Evolutionary conservation across 495 filamentous ascomycete species (phyloP).

Genomic region (Hamigera avellanea): DNA sequence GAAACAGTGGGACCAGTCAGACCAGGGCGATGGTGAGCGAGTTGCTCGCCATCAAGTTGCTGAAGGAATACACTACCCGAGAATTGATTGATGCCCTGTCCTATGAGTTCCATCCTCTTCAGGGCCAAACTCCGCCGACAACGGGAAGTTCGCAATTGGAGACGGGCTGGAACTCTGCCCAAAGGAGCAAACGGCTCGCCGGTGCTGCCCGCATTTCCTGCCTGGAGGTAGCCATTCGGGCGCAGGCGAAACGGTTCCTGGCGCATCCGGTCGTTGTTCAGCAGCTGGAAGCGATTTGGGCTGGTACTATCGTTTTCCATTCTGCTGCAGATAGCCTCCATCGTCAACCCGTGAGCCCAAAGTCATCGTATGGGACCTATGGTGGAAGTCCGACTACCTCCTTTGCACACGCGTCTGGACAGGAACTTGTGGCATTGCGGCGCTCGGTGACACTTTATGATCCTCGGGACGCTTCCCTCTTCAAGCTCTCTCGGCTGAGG

Average conservation of each 20-base stretch:
- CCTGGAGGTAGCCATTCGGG: slow-evolving; percentile 82
- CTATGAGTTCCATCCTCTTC: slow-evolving; percentile 88
- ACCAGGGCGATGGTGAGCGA: slow-evolving; percentile 83
- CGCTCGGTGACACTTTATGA: slow-evolving; percentile 82
- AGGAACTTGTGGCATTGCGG: slow-evolving; percentile 24
- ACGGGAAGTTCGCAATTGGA: slow-evolving; percentile 15
- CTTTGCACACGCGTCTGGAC: background rate
- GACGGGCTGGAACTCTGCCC: slow-evolving; percentile 20
- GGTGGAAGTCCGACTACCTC: background rate
- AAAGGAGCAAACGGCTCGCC: slow-evolving; percentile 24
- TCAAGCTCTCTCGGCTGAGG: slow-evolving; percentile 80
- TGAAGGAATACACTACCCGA: slow-evolving; percentile 78
- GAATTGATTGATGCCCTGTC: slow-evolving; percentile 86
- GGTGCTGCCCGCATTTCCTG: slow-evolving; percentile 70
- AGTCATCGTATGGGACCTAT: slow-evolving; percentile 22
- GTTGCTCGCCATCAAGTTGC: slow-evolving; percentile 77
- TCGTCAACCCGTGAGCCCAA: slow-evolving; percentile 28
- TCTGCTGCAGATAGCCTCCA: slow-evolving; percentile 75
- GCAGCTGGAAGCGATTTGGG: slow-evolving; percentile 93
- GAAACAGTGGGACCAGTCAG: slow-evolving; percentile 67
- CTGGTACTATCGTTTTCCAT: slow-evolving; percentile 85
- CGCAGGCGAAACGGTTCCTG: slow-evolving; percentile 79
- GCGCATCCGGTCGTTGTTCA: slow-evolving; percentile 83
- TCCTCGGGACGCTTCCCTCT: slow-evolving; percentile 73
- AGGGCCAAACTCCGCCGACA: slow-evolving; percentile 49